phyloP scores from a whole-genome alignment of 2,329 filamentous ascomycete species.

The Calonectria ilicicola region DNA sequence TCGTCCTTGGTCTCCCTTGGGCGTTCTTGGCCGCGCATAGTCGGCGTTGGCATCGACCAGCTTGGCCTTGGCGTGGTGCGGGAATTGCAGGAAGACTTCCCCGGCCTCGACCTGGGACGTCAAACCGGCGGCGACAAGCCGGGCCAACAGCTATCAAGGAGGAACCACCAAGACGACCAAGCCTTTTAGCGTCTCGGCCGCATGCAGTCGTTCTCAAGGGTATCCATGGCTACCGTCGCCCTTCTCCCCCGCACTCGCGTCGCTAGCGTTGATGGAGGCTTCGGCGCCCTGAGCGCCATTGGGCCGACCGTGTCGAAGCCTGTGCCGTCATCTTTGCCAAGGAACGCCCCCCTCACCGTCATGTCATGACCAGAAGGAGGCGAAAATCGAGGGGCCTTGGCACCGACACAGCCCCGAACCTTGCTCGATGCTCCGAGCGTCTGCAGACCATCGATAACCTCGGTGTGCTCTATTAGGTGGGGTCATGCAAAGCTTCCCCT shows the following conservation, averaged over 20 bases:
- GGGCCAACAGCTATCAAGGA: neutral
- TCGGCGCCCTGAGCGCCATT: slow-evolving; percentile 27
- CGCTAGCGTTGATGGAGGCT: slow-evolving; percentile 29
- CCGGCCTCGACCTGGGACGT: neutral
- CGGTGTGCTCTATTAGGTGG: slow-evolving; percentile 33
- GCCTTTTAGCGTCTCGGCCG: slow-evolving; percentile 38
- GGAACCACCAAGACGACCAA: slow-evolving; percentile 30
- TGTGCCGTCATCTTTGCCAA: slow-evolving; percentile 27
- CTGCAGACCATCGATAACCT: slow-evolving; percentile 28
- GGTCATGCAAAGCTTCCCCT: slow-evolving; percentile 28
- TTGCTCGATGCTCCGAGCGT: slow-evolving; percentile 18
- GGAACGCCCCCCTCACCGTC: slow-evolving; percentile 29
- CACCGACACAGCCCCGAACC: slow-evolving; percentile 40
- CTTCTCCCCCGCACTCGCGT: slow-evolving; percentile 39
- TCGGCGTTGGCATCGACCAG: neutral
- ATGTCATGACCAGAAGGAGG: slow-evolving; percentile 29
- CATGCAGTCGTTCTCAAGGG: slow-evolving; percentile 22
- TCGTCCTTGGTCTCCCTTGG: neutral
- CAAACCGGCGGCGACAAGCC: slow-evolving; percentile 25
- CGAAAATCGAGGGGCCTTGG: slow-evolving; percentile 20
- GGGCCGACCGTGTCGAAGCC: slow-evolving; percentile 18
- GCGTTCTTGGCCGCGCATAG: neutral
- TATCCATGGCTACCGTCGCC: slow-evolving; percentile 30
- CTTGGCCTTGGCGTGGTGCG: slow-evolving; percentile 10
- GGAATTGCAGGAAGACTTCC: slow-evolving; percentile 14